Percentiles rank a stretch among this genome's conserved stretches.
Conservation (phyloP, 2,329 filamentous ascomycete genomes). For the Parafenestella ontariensis region DNA sequence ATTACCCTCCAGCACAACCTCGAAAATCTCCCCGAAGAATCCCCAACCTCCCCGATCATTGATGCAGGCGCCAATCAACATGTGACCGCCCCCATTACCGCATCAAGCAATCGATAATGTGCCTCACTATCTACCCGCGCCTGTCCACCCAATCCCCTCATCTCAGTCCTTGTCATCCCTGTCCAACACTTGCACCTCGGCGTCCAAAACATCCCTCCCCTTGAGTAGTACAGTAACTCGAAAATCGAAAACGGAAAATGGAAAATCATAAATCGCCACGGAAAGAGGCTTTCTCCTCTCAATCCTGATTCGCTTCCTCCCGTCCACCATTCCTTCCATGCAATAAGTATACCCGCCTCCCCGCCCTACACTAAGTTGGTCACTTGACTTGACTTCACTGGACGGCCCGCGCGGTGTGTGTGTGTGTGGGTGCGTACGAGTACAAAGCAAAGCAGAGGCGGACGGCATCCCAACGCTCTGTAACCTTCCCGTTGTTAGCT, state of each 20-base stretch:
- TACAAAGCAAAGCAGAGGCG: too few species aligned
- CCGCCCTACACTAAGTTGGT: too few species aligned
- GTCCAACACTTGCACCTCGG: neutral
- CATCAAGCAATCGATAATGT: neutral
- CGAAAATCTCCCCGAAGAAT: neutral
- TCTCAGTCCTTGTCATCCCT: too few species aligned
- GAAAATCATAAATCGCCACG: too few species aligned
- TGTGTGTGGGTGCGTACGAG: too few species aligned
- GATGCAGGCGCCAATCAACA: neutral
- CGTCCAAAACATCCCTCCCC: neutral
- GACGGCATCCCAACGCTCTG: slow-evolving; percentile 26
- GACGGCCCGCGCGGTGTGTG: too few species aligned
- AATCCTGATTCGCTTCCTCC: too few species aligned
- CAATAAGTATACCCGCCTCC: neutral
- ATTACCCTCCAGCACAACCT: neutral
- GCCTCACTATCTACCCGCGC: neutral
- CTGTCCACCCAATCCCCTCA: neutral
- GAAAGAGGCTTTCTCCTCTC: too few species aligned
- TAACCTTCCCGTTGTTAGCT: slow-evolving; percentile 31
- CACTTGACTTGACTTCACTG: too few species aligned
- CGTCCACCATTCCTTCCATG: too few species aligned
- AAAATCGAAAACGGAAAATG: too few species aligned
- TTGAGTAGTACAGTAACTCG: too few species aligned
- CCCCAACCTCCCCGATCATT: neutral
- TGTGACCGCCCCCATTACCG: neutral